Conservation (phyloP, 1,284 basidiomycete genomes). For the Malassezia arunalokei region DNA sequence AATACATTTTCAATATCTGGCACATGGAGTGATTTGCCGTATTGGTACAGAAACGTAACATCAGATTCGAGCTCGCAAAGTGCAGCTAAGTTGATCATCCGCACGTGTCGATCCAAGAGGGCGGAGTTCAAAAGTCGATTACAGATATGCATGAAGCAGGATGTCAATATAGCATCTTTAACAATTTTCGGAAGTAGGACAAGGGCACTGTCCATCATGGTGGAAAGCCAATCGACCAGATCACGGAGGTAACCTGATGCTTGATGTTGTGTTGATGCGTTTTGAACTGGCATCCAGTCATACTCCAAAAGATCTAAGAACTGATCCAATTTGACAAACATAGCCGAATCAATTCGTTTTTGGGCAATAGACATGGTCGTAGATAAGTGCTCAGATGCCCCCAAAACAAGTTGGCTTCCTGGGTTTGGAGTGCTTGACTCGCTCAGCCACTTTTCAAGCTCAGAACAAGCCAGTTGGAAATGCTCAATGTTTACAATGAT, state of each 20-base stretch:
- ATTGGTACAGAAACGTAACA: conserved; percentile 20
- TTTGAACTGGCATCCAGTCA: conserved; percentile 64
- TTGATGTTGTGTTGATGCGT: conserved; percentile 23
- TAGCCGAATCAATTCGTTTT: conserved; percentile 65
- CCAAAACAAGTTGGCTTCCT: conserved; percentile 65
- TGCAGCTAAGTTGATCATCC: conserved; percentile 9
- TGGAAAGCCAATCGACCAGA: conserved; percentile 87
- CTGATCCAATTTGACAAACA: conserved; percentile 85
- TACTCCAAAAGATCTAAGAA: conserved; percentile 92
- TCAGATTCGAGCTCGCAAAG: conserved; percentile 18
- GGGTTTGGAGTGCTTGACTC: conserved; percentile 59
- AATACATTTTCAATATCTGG: conserved; percentile 10
- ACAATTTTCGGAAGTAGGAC: conserved; percentile 62
- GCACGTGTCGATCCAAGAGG: conserved; percentile 18
- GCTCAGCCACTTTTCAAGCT: conserved; percentile 75
- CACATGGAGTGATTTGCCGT: conserved; percentile 14
- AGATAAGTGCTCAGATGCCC: conserved; percentile 59
- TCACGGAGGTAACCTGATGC: conserved; percentile 90
- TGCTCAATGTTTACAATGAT: conserved; percentile 87
- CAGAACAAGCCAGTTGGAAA: conserved; percentile 71
- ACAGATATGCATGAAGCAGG: conserved; percentile 72
- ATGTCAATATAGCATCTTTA: conserved; percentile 76
- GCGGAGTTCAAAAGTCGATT: conserved; percentile 64
- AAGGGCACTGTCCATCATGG: conserved; percentile 82
- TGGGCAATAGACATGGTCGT: conserved; percentile 61